Evolutionary conservation across 2,329 filamentous ascomycete genomes (phyloP).

Genomic region (Cladosporium sp.): DNA sequence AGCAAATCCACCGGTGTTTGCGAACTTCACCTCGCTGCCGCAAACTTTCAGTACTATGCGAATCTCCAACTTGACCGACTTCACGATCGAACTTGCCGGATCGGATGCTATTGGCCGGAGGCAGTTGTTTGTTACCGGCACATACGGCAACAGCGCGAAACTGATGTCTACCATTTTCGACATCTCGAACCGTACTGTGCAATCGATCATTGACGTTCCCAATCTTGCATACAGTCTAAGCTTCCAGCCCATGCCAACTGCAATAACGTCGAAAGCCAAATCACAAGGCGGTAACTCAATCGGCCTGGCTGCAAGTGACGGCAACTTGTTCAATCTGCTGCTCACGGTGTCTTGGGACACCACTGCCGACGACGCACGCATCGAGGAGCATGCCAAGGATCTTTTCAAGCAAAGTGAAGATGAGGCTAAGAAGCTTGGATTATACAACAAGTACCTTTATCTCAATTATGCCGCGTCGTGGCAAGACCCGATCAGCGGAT

Average conservation of each 20-base stretch:
- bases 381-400: constrained; percentile 10
- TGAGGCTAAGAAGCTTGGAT: neutral
- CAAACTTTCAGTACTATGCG: constrained; percentile 18
- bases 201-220: constrained; percentile 9
- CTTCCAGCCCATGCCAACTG: constrained; percentile 20
- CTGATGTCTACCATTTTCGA: constrained; percentile 19
- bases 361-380: constrained; percentile 13
- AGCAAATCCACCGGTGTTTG: constrained; percentile 16
- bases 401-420: constrained; percentile 11
- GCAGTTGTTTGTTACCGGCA: constrained; percentile 20
- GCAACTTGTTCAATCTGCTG: constrained; percentile 18
- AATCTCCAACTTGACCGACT: constrained; percentile 20
- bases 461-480: constrained; percentile 35
- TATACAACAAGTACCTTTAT: constrained; percentile 26
- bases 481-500: constrained; percentile 33
- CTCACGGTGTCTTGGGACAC: constrained; percentile 16
- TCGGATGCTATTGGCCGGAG: constrained; percentile 13
- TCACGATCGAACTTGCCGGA: constrained; percentile 16
- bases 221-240: constrained; percentile 15
- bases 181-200: constrained; percentile 16
- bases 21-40: constrained; percentile 19
- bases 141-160: constrained; percentile 18
- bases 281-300: constrained; percentile 11
- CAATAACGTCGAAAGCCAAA: constrained; percentile 12
- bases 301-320: constrained; percentile 5